Base-by-base conservation (phyloP, 2,329 filamentous ascomycete genomes). In the Cercospora sp. region DNA sequence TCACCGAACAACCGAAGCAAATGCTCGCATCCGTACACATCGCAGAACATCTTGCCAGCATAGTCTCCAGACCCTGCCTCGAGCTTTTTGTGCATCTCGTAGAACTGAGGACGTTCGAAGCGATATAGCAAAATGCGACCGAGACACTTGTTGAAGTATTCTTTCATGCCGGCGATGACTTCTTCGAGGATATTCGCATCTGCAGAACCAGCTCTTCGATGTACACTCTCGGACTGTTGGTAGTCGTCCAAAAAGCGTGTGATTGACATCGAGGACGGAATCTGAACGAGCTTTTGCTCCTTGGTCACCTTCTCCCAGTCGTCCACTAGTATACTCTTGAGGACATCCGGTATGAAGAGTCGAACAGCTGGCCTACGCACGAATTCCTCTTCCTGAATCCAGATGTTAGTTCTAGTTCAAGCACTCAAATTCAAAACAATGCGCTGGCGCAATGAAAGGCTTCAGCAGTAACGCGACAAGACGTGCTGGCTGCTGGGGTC, bases 241-340 rank as follows among this genome's bases (percentile, higher is more conserved):
- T 97, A 99, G 71, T 94, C 91, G 60, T 93, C 86, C 16, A 99
- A 83, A 69, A 99, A 92, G 72, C 88, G 83, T 71, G 87, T 88
- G 68, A 95, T 92, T 0, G 94, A 89, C 62, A 90, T 87, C 30
- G 86, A 84, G 58, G 93, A 90, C 0, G 95, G 95, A 16, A 99
- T 84, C 1, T 92, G 90, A 33, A 97, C 92, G 3, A 98, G 88
- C 77, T 94, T 92, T 73, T 93, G 88, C 78, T 96, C 95, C 82
- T 97, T 98, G 66, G 95, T 99, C 69, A 99, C 89, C 75, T 97
- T 97, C 80, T 99, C 95, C 95, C 95, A 99, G 79, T 99, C 95
- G 78, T 99, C 95, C 23, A 99, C 95, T 3, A 99, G 88, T 70
- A 97, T 86, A 16, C 91, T 92, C 82, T 98, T 97, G 72, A 99